Conservation (phyloP, 1,139 yeast species). For the Magnusiomyces sp. region DNA sequence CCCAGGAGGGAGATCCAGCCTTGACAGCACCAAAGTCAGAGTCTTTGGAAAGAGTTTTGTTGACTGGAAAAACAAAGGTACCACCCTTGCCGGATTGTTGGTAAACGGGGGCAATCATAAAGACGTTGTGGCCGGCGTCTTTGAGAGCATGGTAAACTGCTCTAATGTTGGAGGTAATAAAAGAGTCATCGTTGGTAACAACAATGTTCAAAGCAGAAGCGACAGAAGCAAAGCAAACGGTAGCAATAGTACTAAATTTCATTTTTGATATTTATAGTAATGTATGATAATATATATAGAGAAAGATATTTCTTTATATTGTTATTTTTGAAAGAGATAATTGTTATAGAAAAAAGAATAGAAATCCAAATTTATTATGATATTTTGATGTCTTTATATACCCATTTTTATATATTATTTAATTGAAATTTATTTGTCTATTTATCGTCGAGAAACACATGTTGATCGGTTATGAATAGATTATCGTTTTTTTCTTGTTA, state of each 20-base stretch:
- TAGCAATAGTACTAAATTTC: slow-evolving; percentile 1
- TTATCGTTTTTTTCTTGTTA: no score
- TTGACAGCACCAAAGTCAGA: slow-evolving; percentile 37
- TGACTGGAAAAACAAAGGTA: slow-evolving; percentile 40
- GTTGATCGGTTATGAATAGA: no score
- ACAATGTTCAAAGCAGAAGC: slow-evolving; percentile 30
- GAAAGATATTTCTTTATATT: no score
- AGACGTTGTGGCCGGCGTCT: slow-evolving; percentile 47
- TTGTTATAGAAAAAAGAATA: no score
- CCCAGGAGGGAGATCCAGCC: slow-evolving; percentile 40
- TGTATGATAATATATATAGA: no score
- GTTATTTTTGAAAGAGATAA: no score
- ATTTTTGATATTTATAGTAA: background rate
- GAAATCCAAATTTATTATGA: no score
- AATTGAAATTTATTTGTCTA: no score
- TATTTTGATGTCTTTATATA: no score
- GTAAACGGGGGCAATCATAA: slow-evolving; percentile 48
- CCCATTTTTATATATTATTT: no score
- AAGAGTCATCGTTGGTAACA: slow-evolving; percentile 53
- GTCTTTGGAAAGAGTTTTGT: slow-evolving; percentile 33
- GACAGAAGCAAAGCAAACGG: background rate
- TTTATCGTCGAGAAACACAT: no score
- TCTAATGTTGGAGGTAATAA: slow-evolving; percentile 52
- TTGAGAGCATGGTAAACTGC: slow-evolving; percentile 49
- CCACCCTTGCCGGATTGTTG: slow-evolving; percentile 58